Conservation (phyloP, 2,329 filamentous ascomycete genomes). For the Penicillium sclerotiorum region DNA sequence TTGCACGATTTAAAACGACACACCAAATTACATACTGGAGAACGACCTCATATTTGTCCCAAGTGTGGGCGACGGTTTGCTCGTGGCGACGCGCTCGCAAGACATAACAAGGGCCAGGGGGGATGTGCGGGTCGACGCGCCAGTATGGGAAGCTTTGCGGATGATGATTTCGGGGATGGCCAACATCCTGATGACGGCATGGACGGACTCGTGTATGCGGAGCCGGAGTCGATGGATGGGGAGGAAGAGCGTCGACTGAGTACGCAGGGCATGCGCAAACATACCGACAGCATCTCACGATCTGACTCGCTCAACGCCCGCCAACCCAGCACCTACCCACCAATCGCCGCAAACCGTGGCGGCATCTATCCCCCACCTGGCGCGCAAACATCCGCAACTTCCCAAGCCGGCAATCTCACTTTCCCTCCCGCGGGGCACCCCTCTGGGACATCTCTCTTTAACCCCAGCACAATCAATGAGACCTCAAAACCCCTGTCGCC, state of each 20-base stretch:
- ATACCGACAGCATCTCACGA: conserved; percentile 60
- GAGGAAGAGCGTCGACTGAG: conserved; percentile 51
- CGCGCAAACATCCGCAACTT: conserved; percentile 59
- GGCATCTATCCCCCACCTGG: conserved; percentile 66
- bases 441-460: conserved; percentile 64
- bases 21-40: conserved; percentile 93
- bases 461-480: conserved; percentile 75
- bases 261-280: conserved; percentile 74
- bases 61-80: conserved; percentile 96
- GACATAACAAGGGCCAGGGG: conserved; percentile 93
- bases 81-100: conserved; percentile 87
- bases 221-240: conserved; percentile 54
- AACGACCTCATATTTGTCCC: conserved; percentile 90
- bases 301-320: conserved; percentile 62
- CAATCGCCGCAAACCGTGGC: conserved; percentile 57
- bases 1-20: conserved; percentile 95
- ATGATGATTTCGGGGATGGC: conserved; percentile 65
- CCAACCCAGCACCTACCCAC: conserved; percentile 75
- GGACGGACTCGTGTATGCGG: conserved; percentile 64
- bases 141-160: conserved; percentile 80
- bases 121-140: conserved; percentile 90
- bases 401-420: conserved; percentile 42
- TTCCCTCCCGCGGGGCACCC: conserved; percentile 42
- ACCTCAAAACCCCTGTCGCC: conserved; percentile 76
- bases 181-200: conserved; percentile 59